These are phyloP conservation scores for Groenewaldozyma auringiensis DNA, from an alignment of 1,139 yeast genomes.

Conservation along the genomic window DNA sequence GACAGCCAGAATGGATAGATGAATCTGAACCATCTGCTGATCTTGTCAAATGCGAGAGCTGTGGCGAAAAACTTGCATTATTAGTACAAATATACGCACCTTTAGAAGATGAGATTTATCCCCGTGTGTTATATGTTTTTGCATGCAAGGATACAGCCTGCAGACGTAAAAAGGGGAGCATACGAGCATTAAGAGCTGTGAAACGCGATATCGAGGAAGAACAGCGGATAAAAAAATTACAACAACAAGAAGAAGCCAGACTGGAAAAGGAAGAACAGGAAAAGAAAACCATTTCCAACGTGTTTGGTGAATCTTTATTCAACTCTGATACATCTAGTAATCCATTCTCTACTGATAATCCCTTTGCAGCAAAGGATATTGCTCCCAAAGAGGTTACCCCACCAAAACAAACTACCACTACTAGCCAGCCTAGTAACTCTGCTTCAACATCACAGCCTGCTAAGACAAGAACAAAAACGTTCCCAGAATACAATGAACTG, in stretches of 20 bases:
- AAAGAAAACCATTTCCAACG: slow-evolving; percentile 8
- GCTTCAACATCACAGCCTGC: not conserved
- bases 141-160: slow-evolving; percentile 61
- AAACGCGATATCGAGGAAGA: slow-evolving; percentile 46
- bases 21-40: slow-evolving; percentile 48
- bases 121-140: slow-evolving; percentile 72
- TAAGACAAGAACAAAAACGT: not conserved
- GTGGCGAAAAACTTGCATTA: slow-evolving; percentile 55
- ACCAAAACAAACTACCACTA: not conserved
- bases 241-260: slow-evolving; percentile 34
- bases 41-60: slow-evolving; percentile 53
- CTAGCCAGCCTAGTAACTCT: not conserved
- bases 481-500: not conserved
- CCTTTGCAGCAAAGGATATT: slow-evolving; percentile 15
- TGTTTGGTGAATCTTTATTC: slow-evolving; percentile 5
- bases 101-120: slow-evolving; percentile 56
- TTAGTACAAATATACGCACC: slow-evolving; percentile 78
- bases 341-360: slow-evolving; percentile 21
- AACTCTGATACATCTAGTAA: slow-evolving; percentile 19
- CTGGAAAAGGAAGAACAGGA: slow-evolving; percentile 27
- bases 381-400: not conserved
- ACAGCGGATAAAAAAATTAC: slow-evolving; percentile 35
- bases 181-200: slow-evolving; percentile 70
- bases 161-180: slow-evolving; percentile 57
- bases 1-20: slow-evolving; percentile 57